phyloP scores from a whole-genome alignment of 169 alveolate genomes.

The Eimeria tenella region DNA sequence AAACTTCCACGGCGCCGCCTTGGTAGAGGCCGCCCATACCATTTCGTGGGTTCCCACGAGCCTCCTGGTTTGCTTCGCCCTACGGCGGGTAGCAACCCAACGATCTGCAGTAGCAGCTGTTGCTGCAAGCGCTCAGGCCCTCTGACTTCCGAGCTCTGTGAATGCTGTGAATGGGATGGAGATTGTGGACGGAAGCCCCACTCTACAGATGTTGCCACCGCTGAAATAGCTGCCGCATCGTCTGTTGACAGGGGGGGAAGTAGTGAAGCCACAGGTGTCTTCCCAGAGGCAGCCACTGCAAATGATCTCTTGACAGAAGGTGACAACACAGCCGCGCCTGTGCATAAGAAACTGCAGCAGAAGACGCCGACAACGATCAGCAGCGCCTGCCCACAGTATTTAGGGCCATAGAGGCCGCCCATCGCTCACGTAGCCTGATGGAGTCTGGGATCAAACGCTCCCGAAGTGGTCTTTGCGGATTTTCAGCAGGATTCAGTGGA shows the following conservation, averaged over 20 bases:
- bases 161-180: not conserved
- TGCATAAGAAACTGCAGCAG: not conserved
- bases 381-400: slow-evolving; percentile 21
- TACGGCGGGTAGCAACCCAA: slow-evolving; percentile 39
- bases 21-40: slow-evolving; percentile 53
- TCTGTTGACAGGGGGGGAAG: slow-evolving; percentile 49
- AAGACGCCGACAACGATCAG: not conserved
- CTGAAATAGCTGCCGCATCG: slow-evolving; percentile 58
- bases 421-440: not conserved
- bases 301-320: not conserved
- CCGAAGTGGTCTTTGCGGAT: not conserved
- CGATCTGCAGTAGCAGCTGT: not conserved
- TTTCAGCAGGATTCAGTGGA: too few species aligned
- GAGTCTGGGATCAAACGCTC: not conserved
- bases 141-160: not conserved
- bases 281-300: not conserved
- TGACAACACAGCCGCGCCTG: slow-evolving; percentile 25
- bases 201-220: slow-evolving; percentile 61
- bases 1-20: not conserved
- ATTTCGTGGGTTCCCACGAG: slow-evolving; percentile 39
- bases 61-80: slow-evolving; percentile 57
- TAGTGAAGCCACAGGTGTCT: slow-evolving; percentile 7
- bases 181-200: slow-evolving; percentile 9
- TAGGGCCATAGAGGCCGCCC: not conserved
- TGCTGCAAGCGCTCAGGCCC: not conserved